Percentiles rank a stretch among this genome's conserved stretches.
Evolutionary conservation across 1,139 yeast genomes (phyloP).

Genomic region (Suhomyces bribrorum): DNA sequence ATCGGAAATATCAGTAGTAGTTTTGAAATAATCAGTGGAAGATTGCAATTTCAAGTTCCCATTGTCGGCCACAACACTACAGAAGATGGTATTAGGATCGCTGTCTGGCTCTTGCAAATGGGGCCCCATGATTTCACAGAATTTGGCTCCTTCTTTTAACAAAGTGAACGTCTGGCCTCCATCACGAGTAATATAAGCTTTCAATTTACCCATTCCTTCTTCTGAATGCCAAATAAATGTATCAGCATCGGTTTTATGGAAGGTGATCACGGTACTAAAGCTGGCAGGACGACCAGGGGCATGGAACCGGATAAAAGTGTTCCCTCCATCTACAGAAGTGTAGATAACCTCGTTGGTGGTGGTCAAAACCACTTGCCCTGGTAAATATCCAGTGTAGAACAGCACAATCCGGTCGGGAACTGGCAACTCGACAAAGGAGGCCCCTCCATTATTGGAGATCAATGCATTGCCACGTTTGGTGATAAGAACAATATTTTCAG

Average conservation of each 20-base stretch:
- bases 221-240: conserved; percentile 73
- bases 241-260: conserved; percentile 56
- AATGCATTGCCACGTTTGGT: conserved; percentile 54
- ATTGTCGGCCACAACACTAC: conserved; percentile 47
- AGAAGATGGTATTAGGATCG: conserved; percentile 55
- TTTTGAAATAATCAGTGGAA: conserved; percentile 54
- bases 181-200: conserved; percentile 61
- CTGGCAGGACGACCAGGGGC: conserved; percentile 49
- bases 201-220: conserved; percentile 42
- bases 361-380: conserved; percentile 65
- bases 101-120: conserved; percentile 40
- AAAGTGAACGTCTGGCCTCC: conserved; percentile 63
- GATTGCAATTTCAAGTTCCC: conserved; percentile 44
- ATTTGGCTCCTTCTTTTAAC: conserved; percentile 50
- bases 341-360: conserved; percentile 54
- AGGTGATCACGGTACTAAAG: conserved; percentile 48
- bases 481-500: conserved; percentile 72
- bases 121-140: conserved; percentile 71
- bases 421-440: conserved; percentile 51
- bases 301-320: conserved; percentile 42
- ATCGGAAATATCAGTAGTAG: conserved; percentile 42
- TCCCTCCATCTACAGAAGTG: conserved; percentile 70
- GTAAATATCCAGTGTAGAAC: conserved; percentile 59
- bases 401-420: conserved; percentile 52
- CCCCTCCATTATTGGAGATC: conserved; percentile 82